Base-by-base conservation (phyloP, 192 early-diverging fungal species). In the Funneliformis mosseae region DNA sequence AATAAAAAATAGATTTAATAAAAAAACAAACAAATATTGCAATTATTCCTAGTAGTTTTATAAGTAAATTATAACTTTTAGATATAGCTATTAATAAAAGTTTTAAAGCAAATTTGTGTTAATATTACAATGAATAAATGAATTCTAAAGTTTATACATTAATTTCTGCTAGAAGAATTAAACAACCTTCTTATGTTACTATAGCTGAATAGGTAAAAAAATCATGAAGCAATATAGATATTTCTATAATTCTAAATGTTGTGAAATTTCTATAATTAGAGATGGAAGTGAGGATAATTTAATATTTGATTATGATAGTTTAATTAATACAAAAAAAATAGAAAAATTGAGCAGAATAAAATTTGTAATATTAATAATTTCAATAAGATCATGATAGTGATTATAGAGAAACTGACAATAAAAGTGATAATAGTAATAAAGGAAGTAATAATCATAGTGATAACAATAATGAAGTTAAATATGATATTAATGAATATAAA, bases 281-380 rank as follows among this genome's bases (percentile, higher is more conserved):
- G 73, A 74, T 27, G 46, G 73, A 27, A 55, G 46, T 27, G 73
- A 74, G 55, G 43, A 74, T 41, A 48, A 50, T 2, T 59, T 0
- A 16, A 59, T 76, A 18, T 76, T 76, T 62, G 55, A 75, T 60
- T 75, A 75, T 75, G 28, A 75, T 38, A 61, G 27, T 4, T 0
- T 76, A 76, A 2, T 76, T n/a, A 28, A 61, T 76, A 76, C 16
- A 25, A 39, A 55, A 21, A 67, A 28, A 14, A 67, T 67, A 33
- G 2, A 28, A 0, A 67, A 67, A 33, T 23, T 33, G 28, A 4
- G 3, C 28, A 25, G 33, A 28, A 67, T 67, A 6, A 67, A 33
- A 4, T 46, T 46, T 12, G 8, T 12, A 46, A 46, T 6, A 1
- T 46, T 46, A 1, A 62, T 14, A 25, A 76, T 14, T 1, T 14